phyloP scores from a whole-genome alignment of 139 green algal genomes.

The Mesostigma viride region DNA sequence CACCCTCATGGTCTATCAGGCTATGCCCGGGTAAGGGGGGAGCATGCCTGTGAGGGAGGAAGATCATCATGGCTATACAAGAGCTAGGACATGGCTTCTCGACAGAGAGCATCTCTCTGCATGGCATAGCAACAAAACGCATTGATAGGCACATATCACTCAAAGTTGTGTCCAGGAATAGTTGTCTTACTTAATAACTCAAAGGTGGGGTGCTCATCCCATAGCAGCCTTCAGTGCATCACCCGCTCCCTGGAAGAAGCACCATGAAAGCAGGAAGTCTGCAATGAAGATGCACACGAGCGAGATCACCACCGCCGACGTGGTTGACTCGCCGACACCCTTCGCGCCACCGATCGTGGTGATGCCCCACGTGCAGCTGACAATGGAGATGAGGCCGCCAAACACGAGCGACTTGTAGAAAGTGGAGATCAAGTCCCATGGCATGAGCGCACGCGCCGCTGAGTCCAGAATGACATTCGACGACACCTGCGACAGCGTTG shows the following conservation, averaged over 20 bases:
- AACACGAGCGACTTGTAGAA: conserved; percentile 81
- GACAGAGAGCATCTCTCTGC: no score
- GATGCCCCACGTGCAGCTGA: conserved; percentile 85
- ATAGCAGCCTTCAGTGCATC: conserved; percentile 27
- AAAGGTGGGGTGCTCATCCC: no score
- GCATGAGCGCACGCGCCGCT: conserved; percentile 56
- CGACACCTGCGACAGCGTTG: no score
- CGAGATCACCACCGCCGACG: conserved; percentile 89
- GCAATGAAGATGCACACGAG: conserved; percentile 93
- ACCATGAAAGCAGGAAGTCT: conserved; percentile 90
- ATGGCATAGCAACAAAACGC: no score
- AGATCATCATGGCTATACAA: no score
- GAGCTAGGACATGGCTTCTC: no score
- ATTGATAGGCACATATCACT: no score
- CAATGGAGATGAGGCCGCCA: conserved; percentile 67
- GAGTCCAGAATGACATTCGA: conserved; percentile 94
- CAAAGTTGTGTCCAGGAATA: no score
- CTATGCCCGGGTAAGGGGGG: no score
- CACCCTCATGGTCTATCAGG: no score
- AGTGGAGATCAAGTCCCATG: conserved; percentile 78
- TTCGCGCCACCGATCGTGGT: conserved; percentile 96
- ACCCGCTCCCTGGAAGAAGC: conserved; percentile 79
- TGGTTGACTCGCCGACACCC: conserved; percentile 94
- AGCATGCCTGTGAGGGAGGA: no score
- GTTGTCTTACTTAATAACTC: no score